Conservation (phyloP, 257 asterid genomes). For the Verbena officinalis region DNA sequence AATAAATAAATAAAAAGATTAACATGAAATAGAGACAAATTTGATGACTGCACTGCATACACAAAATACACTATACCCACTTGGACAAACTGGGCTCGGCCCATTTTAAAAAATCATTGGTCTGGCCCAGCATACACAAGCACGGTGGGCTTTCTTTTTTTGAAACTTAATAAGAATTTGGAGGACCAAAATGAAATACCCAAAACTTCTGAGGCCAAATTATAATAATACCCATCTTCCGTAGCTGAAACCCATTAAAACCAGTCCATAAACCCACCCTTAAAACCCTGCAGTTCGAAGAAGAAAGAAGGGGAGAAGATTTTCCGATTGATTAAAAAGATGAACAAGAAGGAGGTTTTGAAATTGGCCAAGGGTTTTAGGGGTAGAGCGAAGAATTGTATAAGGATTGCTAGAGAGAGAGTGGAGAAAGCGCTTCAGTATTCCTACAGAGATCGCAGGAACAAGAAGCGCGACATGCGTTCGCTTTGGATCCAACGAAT, state of each 20-base stretch:
- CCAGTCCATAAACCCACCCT: background rate
- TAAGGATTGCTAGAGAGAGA: slow-evolving; percentile 78
- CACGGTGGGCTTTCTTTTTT: too few species aligned
- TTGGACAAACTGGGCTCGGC: too few species aligned
- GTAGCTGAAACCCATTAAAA: background rate
- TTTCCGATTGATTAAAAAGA: slow-evolving; percentile 27
- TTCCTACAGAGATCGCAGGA: slow-evolving; percentile 85
- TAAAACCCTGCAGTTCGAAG: slow-evolving; percentile 14
- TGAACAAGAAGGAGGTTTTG: slow-evolving; percentile 85
- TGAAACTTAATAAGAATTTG: too few species aligned
- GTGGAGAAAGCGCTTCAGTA: slow-evolving; percentile 93
- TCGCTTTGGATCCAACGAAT: slow-evolving; percentile 78
- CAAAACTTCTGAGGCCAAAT: slow-evolving; percentile 5
- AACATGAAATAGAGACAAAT: too few species aligned
- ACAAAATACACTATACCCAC: too few species aligned
- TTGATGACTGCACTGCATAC: too few species aligned
- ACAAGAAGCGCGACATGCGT: slow-evolving; percentile 90
- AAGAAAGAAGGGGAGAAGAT: background rate
- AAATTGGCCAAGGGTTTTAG: slow-evolving; percentile 83
- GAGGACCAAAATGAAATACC: background rate
- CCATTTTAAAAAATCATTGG: too few species aligned
- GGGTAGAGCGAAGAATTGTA: slow-evolving; percentile 89
- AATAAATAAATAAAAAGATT: too few species aligned
- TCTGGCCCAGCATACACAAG: too few species aligned
- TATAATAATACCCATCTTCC: background rate